These are phyloP conservation scores for Aspergillus olivimuriae DNA, from an alignment of 495 filamentous ascomycete species.

Conservation along the genomic window DNA sequence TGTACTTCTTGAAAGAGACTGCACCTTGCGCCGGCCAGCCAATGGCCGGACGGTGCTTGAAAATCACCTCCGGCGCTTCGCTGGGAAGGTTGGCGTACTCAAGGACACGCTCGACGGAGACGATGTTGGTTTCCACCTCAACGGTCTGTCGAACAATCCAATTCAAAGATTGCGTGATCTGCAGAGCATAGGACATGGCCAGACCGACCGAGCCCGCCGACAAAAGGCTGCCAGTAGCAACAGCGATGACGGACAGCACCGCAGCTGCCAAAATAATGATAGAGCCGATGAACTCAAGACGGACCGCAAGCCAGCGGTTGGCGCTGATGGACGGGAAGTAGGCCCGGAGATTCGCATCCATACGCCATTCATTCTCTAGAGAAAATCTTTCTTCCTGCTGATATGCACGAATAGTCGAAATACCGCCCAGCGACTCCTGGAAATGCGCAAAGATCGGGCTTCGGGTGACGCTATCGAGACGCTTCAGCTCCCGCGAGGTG, in stretches of 20 bases:
- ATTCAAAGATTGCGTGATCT: slow-evolving; percentile 97
- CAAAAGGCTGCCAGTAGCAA: slow-evolving; percentile 60
- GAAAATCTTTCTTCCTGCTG: slow-evolving; percentile 81
- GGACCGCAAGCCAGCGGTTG: slow-evolving; percentile 93
- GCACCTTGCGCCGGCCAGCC: slow-evolving; percentile 90
- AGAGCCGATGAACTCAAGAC: slow-evolving; percentile 94
- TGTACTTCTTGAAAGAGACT: slow-evolving; percentile 89
- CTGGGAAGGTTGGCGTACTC: slow-evolving; percentile 92
- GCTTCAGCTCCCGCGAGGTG: slow-evolving; percentile 92
- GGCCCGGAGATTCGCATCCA: slow-evolving; percentile 90
- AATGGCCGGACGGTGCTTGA: slow-evolving; percentile 74
- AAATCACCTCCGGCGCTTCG: slow-evolving; percentile 92
- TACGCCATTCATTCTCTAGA: slow-evolving; percentile 93
- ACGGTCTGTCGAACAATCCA: slow-evolving; percentile 99
- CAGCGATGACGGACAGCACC: slow-evolving; percentile 73
- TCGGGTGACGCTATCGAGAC: slow-evolving; percentile 88
- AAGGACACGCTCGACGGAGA: slow-evolving; percentile 94
- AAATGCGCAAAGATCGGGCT: slow-evolving; percentile 98
- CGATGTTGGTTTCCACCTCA: slow-evolving; percentile 98
- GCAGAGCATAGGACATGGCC: slow-evolving; percentile 92
- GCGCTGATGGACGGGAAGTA: slow-evolving; percentile 96
- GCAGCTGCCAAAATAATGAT: slow-evolving; percentile 87
- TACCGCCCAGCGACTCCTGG: slow-evolving; percentile 91
- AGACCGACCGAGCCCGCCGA: slow-evolving; percentile 82
- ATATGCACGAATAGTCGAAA: slow-evolving; percentile 97